Evolutionary conservation across 106 monocot genomes (phyloP), one percentile per base, ranked within the genome.

Genomic region (Allium sativum): DNA sequence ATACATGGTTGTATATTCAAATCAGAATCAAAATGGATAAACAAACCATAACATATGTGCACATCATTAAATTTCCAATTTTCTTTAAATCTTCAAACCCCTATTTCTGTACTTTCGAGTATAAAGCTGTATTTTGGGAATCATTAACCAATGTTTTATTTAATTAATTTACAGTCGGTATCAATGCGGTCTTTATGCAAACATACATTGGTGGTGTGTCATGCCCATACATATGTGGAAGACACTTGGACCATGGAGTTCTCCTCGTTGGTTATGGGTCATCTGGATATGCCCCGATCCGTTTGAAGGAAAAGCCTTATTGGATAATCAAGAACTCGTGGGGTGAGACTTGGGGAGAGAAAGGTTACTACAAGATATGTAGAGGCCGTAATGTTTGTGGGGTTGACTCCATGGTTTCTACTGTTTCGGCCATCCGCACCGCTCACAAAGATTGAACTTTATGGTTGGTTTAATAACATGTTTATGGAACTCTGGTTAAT

Each of bases 321-420:
- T 93, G 93, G 93, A 85, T 93, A 79, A 85, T 93, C 54, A 93
- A 93, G 82, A 93, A 93, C 77, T 93, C 93, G 1, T 93, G 93
- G 93, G 93, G 93, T 9, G 78, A 93, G 68, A 77, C n/a, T 42
- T 93, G 93, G 93, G 93, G 93, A 12, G 85, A 93, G 66, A 54
- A 76, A 4, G 93, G 93, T 22, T 93, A 93, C 78, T 93, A 88
- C 68, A 84, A 76, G 79, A 84, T 93, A 61, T 93, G 93, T 75
- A 79, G 82, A 70, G 93, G 88, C 11, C 88, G 67, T 40, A 88
- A 93, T 62, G 73, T 88, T 9, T 93, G 93, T 47, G 93, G 93
- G 0, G 93, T 93, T 12, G 93, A 93, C 62, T 82, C 88, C 65
- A 76, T 85, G 93, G 93, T 93, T 47, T 93, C 88, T n/a, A 85